Conservation (phyloP, 495 filamentous ascomycete genomes). For the Xylaria telfairii region DNA sequence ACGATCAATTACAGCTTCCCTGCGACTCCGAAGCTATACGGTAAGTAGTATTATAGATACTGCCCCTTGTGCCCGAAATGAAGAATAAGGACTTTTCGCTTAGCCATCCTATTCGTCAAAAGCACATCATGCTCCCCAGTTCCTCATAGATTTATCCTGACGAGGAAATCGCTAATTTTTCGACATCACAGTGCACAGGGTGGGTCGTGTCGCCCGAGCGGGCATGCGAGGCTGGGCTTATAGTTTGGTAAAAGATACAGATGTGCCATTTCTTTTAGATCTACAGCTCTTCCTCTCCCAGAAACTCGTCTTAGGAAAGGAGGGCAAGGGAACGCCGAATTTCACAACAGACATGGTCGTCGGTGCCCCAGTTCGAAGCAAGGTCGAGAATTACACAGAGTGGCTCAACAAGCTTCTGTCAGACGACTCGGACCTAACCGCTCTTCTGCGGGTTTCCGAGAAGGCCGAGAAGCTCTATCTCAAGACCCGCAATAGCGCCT, state of each 20-base stretch:
- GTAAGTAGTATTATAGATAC: conserved; percentile 9
- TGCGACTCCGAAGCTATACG: conserved; percentile 91
- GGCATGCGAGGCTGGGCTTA: conserved; percentile 94
- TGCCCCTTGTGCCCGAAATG: background rate
- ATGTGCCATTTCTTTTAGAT: conserved; percentile 90
- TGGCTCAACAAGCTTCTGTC: conserved; percentile 76
- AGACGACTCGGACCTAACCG: conserved; percentile 74
- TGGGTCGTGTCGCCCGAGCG: conserved; percentile 92
- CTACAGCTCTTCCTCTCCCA: conserved; percentile 92
- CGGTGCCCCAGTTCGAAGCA: conserved; percentile 71
- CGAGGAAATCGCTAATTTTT: conserved; percentile 5
- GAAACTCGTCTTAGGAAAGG: conserved; percentile 72
- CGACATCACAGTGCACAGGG: conserved; percentile 71
- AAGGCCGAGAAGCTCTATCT: conserved; percentile 94
- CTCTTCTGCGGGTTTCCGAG: conserved; percentile 72
- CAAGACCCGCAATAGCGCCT: conserved; percentile 86
- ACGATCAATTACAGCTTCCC: conserved; percentile 99
- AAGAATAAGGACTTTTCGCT: background rate
- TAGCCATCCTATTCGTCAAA: background rate
- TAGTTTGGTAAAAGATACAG: conserved; percentile 82
- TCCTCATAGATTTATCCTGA: background rate
- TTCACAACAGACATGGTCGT: conserved; percentile 83
- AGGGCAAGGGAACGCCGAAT: conserved; percentile 59
- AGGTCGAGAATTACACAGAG: conserved; percentile 75
- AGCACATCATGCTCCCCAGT: background rate